These are phyloP conservation scores for Niveomyces coronatus DNA, from an alignment of 2,329 filamentous ascomycete genomes.

Conservation along the genomic window DNA sequence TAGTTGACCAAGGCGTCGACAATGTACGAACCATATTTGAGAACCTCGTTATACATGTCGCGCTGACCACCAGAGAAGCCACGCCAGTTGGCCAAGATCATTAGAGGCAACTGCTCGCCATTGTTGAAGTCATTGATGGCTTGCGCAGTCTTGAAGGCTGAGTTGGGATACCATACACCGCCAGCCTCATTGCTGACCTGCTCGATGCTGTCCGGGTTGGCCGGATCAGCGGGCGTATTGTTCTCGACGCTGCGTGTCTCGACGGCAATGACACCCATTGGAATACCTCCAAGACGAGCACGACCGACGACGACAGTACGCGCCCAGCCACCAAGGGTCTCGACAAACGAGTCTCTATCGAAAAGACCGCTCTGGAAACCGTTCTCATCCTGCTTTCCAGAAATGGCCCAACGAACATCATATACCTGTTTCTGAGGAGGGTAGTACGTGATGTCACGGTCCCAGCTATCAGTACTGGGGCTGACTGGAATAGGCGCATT, in stretches of 20 bases:
- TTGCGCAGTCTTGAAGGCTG: constrained; percentile 98
- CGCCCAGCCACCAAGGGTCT: constrained; percentile 94
- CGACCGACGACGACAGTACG: constrained; percentile 94
- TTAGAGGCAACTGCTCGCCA: constrained; percentile 92
- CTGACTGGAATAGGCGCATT: constrained; percentile 87
- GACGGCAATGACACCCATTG: constrained; percentile 95
- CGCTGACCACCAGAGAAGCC: constrained; percentile 99
- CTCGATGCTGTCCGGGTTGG: constrained; percentile 97
- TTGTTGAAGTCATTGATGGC: constrained; percentile 99
- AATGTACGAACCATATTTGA: constrained; percentile 99
- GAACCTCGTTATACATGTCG: constrained; percentile 99
- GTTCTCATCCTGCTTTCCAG: constrained; percentile 68
- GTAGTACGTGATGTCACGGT: constrained; percentile 81
- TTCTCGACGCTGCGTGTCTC: constrained; percentile 96
- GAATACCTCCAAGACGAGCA: constrained; percentile 91
- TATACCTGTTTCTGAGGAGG: constrained; percentile 75
- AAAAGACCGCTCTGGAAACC: constrained; percentile 82
- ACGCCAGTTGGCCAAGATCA: constrained; percentile 99
- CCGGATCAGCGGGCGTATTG: constrained; percentile 88
- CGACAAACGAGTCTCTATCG: constrained; percentile 92
- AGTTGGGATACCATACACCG: constrained; percentile 99
- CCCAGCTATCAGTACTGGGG: constrained; percentile 76
- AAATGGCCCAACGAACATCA: constrained; percentile 90
- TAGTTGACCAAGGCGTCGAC: constrained; percentile 97
- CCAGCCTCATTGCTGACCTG: constrained; percentile 90